Base-by-base conservation (phyloP, 2,329 filamentous ascomycete genomes). In the Fusarium falciforme region DNA sequence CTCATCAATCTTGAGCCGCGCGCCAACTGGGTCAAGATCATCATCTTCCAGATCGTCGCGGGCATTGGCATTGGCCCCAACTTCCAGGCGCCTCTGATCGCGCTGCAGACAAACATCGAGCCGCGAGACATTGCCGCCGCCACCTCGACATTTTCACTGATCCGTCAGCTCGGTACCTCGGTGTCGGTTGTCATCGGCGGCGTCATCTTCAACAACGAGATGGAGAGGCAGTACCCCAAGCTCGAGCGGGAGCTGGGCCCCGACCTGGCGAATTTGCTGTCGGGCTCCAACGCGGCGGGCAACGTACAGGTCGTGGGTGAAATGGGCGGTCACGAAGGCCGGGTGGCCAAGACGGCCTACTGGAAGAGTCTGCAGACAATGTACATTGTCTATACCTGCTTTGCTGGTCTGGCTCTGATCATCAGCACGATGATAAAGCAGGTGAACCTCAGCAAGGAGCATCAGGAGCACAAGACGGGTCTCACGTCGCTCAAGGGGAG, bases 181-280 rank as follows among this genome's bases (percentile, higher is more conserved):
- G 88, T 92, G 22, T 91, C 90, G 0, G 88, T 94, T 61, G 92
- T 94, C 2, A 86, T 95, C 42, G 93, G 93, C 27, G 91, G 92
- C n/a, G 92, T 94, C 54, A 88, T 95, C 40, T 95, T 95, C 83
- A 91, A 94, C 82, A 95, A 95, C 79, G 84, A 88, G 68, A 93
- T 94, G 90, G 83, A 89, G 72, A 85, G 84, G 55, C 88, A 90
- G 74, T 84, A 87, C 31, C 77, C 83, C 5, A 77, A 79, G 10
- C 85, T 93, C 33, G 81, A 83, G 25, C 76, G 82, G 33, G 81
- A 87, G 5, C 85, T 93, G 0, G 88, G 88, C 0, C 82, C 82
- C 0, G 78, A 87, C 4, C 82, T 87, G 1, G 90, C 90, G 1
- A 75, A 80, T 5, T 77, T 84, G 27, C 86, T 94, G 7, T 87